Conservation (phyloP, 1,139 yeast genomes). For the Taiozyma sp. region DNA sequence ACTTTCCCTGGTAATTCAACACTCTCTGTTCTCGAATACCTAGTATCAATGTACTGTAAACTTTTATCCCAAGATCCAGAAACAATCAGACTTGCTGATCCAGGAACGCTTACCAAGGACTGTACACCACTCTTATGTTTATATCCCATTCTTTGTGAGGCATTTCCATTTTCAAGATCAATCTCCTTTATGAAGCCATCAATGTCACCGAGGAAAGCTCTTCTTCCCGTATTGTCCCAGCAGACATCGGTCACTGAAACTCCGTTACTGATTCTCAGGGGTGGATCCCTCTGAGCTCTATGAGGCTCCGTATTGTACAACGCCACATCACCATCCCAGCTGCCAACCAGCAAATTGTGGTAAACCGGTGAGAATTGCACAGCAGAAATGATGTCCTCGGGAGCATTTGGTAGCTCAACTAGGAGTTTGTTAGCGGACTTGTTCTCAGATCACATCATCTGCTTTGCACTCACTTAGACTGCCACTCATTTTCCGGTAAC, state of each 20-base stretch:
- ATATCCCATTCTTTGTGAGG: slow-evolving; percentile 2
- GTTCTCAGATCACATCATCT: too few relatives aligned
- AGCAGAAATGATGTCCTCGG: slow-evolving; percentile 28
- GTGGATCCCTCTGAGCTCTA: neutral
- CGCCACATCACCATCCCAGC: slow-evolving; percentile 39
- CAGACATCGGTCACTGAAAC: slow-evolving; percentile 16
- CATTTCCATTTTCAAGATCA: slow-evolving; percentile 37
- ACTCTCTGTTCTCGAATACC: slow-evolving; percentile 17
- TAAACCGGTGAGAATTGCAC: slow-evolving; percentile 31
- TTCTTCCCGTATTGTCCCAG: slow-evolving; percentile 17
- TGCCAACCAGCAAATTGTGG: slow-evolving; percentile 34
- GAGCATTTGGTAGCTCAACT: slow-evolving; percentile 17
- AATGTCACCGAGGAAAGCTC: slow-evolving; percentile 34
- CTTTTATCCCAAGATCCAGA: slow-evolving; percentile 56
- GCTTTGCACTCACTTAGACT: neutral
- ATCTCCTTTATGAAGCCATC: slow-evolving; percentile 39
- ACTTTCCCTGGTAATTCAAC: slow-evolving; percentile 47
- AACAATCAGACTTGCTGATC: slow-evolving; percentile 17
- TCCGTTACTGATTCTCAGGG: slow-evolving; percentile 3
- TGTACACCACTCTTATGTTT: slow-evolving; percentile 19
- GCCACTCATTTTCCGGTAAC: neutral
- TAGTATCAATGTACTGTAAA: slow-evolving; percentile 36
- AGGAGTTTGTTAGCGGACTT: neutral
- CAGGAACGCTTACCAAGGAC: slow-evolving; percentile 8
- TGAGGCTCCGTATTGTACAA: slow-evolving; percentile 29